Conservation (phyloP, 306 rosid genomes). For the Boehmeria nivea region DNA sequence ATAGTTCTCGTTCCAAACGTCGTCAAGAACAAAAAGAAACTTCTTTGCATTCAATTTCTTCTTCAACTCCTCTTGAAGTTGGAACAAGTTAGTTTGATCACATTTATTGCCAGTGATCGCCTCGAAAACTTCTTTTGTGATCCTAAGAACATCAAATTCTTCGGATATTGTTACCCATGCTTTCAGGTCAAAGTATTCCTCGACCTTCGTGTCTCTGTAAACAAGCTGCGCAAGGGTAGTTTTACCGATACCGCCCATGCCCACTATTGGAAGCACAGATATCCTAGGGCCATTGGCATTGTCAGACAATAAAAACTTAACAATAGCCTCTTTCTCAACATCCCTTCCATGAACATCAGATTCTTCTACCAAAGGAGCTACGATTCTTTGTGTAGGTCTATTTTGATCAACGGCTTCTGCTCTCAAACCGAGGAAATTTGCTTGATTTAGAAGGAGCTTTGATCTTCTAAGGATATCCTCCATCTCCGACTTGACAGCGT, state of each 20-base stretch:
- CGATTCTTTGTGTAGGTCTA: too few relatives aligned
- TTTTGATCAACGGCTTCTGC: too few relatives aligned
- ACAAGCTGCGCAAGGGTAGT: slow-evolving; percentile 10
- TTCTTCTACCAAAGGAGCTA: too few relatives aligned
- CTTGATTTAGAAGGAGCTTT: too few relatives aligned
- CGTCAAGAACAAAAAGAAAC: slow-evolving; percentile 18
- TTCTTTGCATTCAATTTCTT: not conserved
- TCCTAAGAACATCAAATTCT: slow-evolving; percentile 1
- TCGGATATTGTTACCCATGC: slow-evolving; percentile 7
- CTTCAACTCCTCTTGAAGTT: not conserved
- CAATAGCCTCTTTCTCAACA: too few relatives aligned
- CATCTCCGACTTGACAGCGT: too few relatives aligned
- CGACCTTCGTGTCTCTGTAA: not conserved
- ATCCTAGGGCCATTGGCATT: not conserved
- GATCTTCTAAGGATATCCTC: too few relatives aligned
- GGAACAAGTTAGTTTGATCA: not conserved
- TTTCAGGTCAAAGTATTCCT: slow-evolving; percentile 6
- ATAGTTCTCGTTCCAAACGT: slow-evolving; percentile 17
- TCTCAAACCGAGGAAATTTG: too few relatives aligned
- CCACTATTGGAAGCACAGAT: slow-evolving; percentile 13
- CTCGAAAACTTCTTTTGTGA: not conserved
- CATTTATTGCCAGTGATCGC: not conserved
- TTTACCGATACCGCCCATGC: slow-evolving; percentile 18
- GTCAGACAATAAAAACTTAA: too few relatives aligned
- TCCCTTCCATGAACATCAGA: too few relatives aligned